Base-by-base conservation (phyloP, 2,329 filamentous ascomycete genomes). In the Didymella glomerata region DNA sequence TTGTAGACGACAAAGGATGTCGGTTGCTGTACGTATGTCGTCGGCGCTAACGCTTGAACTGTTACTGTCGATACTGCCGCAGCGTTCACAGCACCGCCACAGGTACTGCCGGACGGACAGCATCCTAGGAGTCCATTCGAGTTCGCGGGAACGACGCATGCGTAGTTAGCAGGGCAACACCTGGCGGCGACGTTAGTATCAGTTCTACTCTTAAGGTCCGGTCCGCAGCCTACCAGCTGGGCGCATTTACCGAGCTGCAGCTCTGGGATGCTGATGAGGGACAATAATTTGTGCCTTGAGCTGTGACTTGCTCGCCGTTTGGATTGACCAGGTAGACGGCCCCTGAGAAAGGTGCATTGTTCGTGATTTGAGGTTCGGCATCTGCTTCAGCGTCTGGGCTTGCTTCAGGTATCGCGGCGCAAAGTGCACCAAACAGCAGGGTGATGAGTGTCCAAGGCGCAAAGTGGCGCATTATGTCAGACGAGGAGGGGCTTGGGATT, bases 181-280 rank as follows among this genome's bases (percentile, higher is more conserved):
- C 76, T 78, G 47, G 4, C 2, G 11, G 27, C 11, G 2, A 6
- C 1, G 8, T 62, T 20, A 60, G 41, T 40, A 11, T 4, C 52
- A n/a, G 47, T 22, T 30, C 20, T 50, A 32, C 20, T n/a, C n/a
- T n/a, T n/a, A n/a, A n/a, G n/a, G n/a, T n/a, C n/a, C n/a, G n/a
- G n/a, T n/a, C n/a, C 18, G 18, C 5, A 42, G 57, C 77, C 62
- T 65, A 82, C 81, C 78, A 83, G 52, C 77, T 76, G 7, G 78
- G 72, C 42, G 78, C 72, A 32, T 74, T 68, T 47, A 82, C 79
- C 28, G 69, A 75, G 44, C 72, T 75, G 64, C 81, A 83, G 64
- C 77, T 79, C 54, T 77, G 62, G 2, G 73, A 73, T n/a, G 75
- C 75, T 4, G 68, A 68, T 10, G 65, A 65, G 24, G 76, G 76